Conservation (phyloP, 2,329 filamentous ascomycete genomes). For the Alternaria ethzedia region DNA sequence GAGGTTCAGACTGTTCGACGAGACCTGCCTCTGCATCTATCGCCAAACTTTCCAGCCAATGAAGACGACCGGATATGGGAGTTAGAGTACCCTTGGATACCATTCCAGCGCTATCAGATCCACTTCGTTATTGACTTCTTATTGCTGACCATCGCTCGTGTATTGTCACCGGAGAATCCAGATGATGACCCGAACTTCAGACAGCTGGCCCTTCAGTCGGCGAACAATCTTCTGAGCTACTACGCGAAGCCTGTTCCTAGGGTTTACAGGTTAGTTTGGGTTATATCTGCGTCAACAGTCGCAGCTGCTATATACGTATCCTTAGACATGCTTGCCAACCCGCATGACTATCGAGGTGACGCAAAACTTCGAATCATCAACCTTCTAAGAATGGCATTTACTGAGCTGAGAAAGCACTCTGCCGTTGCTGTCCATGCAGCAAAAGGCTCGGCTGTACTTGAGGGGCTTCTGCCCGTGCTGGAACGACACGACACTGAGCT, state of each 20-base stretch:
- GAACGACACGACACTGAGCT: conserved; percentile 5
- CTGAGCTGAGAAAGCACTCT: conserved; percentile 12
- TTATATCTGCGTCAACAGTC: conserved; percentile 13
- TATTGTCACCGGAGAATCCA: conserved; percentile 2
- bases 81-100: conserved; percentile 11
- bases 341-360: conserved; percentile 10
- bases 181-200: conserved; percentile 4
- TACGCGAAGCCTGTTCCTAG: conserved; percentile 12
- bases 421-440: conserved; percentile 13
- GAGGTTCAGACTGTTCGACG: conserved; percentile 4
- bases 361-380: conserved; percentile 1
- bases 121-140: conserved; percentile 14
- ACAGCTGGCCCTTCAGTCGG: conserved; percentile 8
- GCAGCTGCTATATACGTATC: conserved; percentile 15
- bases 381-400: conserved; percentile 5
- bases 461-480: conserved; percentile 4
- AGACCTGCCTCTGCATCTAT: conserved; percentile 9
- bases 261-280: conserved; percentile 13
- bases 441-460: conserved; percentile 11
- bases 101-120: conserved; percentile 17
- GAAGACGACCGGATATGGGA: conserved; percentile 15
- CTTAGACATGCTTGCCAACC: conserved; percentile 9
- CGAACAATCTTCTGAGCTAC: conserved; percentile 9
- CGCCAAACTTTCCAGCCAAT: conserved; percentile 9
- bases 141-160: conserved; percentile 12